Evolutionary conservation across 345 rosid species (phyloP), one percentile per base, ranked within the genome.

Genomic region (Citrus cavaleriei): DNA sequence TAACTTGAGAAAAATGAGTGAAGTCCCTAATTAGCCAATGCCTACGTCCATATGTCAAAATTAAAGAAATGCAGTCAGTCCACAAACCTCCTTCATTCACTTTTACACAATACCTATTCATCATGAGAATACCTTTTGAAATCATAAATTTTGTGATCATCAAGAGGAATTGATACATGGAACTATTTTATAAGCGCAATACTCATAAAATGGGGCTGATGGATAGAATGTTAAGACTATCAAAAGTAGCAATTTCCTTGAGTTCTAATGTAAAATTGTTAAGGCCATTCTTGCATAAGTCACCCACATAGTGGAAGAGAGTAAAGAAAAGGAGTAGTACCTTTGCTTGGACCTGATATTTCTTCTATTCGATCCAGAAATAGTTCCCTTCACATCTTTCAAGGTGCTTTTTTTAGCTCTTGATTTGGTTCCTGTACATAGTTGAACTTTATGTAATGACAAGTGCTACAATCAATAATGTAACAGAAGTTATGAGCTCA

Each of bases 361-460:
- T 84, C 74, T 86, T 61, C 87, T 82, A 22, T 68, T 49, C 24
- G 85, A 77, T 61, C 71, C 49, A 34, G 87, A 65, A 38, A 65
- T 51, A 54, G 54, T 61, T 30, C 24, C 27, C 7, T 58, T 86
- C 63, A 46, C 38, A 70, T 60, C 84, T 49, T 79, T 86, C 68
- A 58, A 46, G 22, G 70, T 80, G 81, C 82, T 70, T 80, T 78
- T 77, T 83, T 60, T 82, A 6, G 63, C 84, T 76, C 77, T 80
- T 61, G 85, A 78, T 66, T 57, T 80, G 67, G 86, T 37, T 34
- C 75, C 90, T 86, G 80, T 32, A 72, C 75, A 77, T 61, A 19
- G 70, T 24, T 49, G 19, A 78, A 78, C 51, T n/a, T 77, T 63
- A 62, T 54, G 60, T 77, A 68, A 66, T 37, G 46, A 28, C 22